Conservation (phyloP, 495 filamentous ascomycete species). For the Evernia prunastri region DNA sequence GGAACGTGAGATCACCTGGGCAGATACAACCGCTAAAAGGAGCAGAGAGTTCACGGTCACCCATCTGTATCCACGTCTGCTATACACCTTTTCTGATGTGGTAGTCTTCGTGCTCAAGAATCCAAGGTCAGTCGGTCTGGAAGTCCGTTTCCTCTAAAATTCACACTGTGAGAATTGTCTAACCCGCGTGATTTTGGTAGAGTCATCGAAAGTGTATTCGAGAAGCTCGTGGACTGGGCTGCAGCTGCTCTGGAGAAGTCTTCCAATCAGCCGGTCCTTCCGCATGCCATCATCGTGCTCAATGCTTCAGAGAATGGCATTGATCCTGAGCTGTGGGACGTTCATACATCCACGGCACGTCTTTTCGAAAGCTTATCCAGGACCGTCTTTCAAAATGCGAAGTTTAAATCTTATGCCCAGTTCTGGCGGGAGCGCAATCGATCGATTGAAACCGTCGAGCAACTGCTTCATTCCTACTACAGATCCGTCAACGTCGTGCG, state of each 20-base stretch:
- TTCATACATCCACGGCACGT: conserved; percentile 39
- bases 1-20: conserved; percentile 16
- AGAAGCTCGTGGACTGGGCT: conserved; percentile 32
- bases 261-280: conserved; percentile 47
- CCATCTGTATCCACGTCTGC: conserved; percentile 47
- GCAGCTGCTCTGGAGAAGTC: conserved; percentile 43
- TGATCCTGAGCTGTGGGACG: conserved; percentile 43
- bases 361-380: conserved; percentile 28
- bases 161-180: not conserved
- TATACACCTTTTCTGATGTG: conserved; percentile 29
- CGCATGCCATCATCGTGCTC: conserved; percentile 49
- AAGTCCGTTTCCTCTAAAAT: not conserved
- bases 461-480: conserved; percentile 51
- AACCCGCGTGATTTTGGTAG: conserved; percentile 19
- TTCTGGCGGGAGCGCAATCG: conserved; percentile 32
- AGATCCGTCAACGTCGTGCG: conserved; percentile 45
- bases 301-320: conserved; percentile 45
- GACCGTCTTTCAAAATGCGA: conserved; percentile 20
- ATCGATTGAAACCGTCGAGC: conserved; percentile 36
- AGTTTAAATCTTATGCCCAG: conserved; percentile 27
- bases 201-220: conserved; percentile 28
- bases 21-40: conserved; percentile 11
- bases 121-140: conserved; percentile 1
- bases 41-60: conserved; percentile 35
- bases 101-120: conserved; percentile 21